Base-by-base conservation (phyloP, 2,329 filamentous ascomycete species). In the Emericellopsis atlantica region DNA sequence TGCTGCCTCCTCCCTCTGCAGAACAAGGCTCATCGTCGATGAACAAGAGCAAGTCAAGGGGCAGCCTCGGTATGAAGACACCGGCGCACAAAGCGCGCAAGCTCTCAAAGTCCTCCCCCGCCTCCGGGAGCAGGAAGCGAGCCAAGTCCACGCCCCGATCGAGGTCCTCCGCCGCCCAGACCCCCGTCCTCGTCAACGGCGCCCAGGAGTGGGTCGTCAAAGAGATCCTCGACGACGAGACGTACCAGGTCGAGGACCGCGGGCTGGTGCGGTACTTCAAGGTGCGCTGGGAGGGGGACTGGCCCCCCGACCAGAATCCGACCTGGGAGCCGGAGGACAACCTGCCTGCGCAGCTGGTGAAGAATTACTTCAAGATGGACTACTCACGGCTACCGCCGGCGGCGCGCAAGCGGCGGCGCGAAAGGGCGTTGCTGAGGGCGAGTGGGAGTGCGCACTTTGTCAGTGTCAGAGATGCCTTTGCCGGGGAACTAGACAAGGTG, bases 301-400 rank as follows among this genome's bases (percentile, higher is more conserved):
- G 74, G 74, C 70, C 73, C 0, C 54, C 62, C 0, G 67, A 66
- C 8, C 64, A 76, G 49, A 76, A 78, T 41, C 70, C 71, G 0
- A 70, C 72, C 0, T 78, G 74, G 74, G 74, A 78, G 48, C 73
- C 72, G 0, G 65, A 69, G 45, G 62, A 62, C 4, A 73, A 76
- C 40, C 63, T 78, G 3, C 54, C 67, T 0, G 42, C 51, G 0
- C 43, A 43, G 0, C 49, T 75, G 32, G 56, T 74, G 2, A 55
- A 52, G 6, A 55, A 54, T 3, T 77, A 67, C 43, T 43, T 55
- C 8, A 62, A 59, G 38, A 47, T 48, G 11, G 40, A 36, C 3
- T 9, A 9, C 9, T 29, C 26, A 7, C 26, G 26, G 8, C 26
- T 29, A 3, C 9, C 9, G 26, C 26, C 26, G 4, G 26, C 26